Percentiles rank a stretch among this genome's conserved stretches.
Evolutionary conservation across 176 grass and related monocot genomes (phyloP).

Genomic region (Thalia dealbata): DNA sequence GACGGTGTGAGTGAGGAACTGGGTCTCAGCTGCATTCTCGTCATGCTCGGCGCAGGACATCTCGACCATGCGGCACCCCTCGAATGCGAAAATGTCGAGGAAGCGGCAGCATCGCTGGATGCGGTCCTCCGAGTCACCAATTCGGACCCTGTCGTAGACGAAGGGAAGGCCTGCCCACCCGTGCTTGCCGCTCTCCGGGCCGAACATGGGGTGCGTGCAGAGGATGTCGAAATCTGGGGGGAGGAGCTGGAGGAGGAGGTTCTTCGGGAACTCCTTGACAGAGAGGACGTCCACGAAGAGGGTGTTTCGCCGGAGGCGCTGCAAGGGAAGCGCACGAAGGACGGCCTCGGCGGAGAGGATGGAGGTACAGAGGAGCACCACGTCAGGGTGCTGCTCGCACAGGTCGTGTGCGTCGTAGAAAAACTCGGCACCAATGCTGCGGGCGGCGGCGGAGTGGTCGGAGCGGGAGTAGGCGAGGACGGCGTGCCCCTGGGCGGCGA

Average conservation of each 20-base stretch:
- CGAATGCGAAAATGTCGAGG: constrained; percentile 42
- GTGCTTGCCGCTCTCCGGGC: constrained; percentile 49
- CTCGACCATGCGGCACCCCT: constrained; percentile 71
- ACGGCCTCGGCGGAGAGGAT: constrained; percentile 59
- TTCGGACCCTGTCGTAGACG: constrained; percentile 56
- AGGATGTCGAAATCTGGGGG: constrained; percentile 53
- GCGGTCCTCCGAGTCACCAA: constrained; percentile 32
- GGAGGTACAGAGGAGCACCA: constrained; percentile 59
- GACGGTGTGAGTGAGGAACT: constrained; percentile 76
- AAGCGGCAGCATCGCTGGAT: constrained; percentile 31
- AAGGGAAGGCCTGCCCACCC: constrained; percentile 56
- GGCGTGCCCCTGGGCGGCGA: constrained; percentile 59
- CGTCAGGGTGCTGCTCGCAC: constrained; percentile 76
- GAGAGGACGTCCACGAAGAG: constrained; percentile 83
- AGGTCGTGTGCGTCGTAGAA: constrained; percentile 68
- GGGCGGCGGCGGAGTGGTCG: constrained; percentile 52
- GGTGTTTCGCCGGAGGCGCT: constrained; percentile 64
- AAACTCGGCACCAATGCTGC: constrained; percentile 32
- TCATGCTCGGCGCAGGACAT: constrained; percentile 70
- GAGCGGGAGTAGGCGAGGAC: constrained; percentile 65
- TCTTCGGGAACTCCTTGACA: constrained; percentile 80
- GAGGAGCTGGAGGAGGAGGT: constrained; percentile 37
- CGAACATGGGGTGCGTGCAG: constrained; percentile 88
- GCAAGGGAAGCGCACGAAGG: constrained; percentile 48
- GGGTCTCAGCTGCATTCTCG: constrained; percentile 47